Evolutionary conservation across 768 basidiomycete species (phyloP), one percentile per base, ranked within the genome.

Genomic region (Chlorophyllum brunneum): DNA sequence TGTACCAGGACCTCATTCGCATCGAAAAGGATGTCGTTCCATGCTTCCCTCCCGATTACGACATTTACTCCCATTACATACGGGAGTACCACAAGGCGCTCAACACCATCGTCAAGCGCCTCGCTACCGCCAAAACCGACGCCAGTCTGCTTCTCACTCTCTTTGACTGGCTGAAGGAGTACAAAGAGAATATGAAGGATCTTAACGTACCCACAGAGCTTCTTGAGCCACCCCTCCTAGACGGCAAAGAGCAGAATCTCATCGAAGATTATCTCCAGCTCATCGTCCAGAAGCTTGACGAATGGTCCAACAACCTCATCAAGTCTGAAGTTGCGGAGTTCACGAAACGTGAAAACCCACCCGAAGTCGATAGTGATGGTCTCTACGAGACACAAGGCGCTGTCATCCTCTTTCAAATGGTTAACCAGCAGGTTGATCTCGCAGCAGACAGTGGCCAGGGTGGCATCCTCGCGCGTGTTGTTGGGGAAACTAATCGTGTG

Each of bases 401-500:
- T 15, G 83, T 95, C 46, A 97, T 98, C 61, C 76, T 99, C 55
- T 98, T 98, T 78, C 91, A 97, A 70, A 94, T 98, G 88, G 87
- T 98, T 59, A 98, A 95, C 67, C 92, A 95, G 68, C 95, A 98
- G 67, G 80, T 93, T 53, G 95, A 98, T 63, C 78, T 93, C 13
- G 95, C 95, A 7, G 86, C 88, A 57, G 97, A 98, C 66, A 98
- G 94, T 59, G 91, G 92, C 5, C 97, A 98, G 65, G 94, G 93
- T 29, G 83, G 88, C 1, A 95, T 98, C 56, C 80, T 99, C 29
- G 85, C 93, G 15, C 85, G 88, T 7, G 94, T 97, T 51, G 83
- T 98, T 34, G 81, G 83, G 54, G 97, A 98, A 67, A 79, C 81
- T 56, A 87, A 88, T 59, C 85, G 92, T 30, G 88, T 93, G 36